A percentile compares a stretch with the other conserved stretches of the same genome.
These are phyloP conservation scores for Ramaria sp. DNA, from an alignment of 768 basidiomycete genomes.

Conservation along the genomic window DNA sequence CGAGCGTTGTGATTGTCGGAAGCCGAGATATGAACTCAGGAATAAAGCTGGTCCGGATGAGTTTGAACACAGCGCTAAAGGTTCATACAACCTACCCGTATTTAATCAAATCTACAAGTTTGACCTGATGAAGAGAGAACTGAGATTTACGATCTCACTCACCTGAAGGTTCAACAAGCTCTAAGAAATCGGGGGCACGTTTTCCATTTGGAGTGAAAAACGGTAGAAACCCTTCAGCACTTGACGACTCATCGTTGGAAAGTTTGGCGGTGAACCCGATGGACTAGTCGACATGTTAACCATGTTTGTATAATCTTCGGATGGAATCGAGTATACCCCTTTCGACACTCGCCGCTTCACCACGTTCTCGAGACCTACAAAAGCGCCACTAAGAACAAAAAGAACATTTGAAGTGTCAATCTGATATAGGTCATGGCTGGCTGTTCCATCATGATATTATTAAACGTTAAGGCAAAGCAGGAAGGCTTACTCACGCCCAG, in stretches of 20 bases:
- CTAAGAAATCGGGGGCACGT: slow-evolving; percentile 41
- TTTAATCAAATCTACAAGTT: slow-evolving; percentile 59
- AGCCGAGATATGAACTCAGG: slow-evolving; percentile 92
- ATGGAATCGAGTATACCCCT: slow-evolving; percentile 47
- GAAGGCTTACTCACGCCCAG: slow-evolving; percentile 15
- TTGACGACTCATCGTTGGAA: slow-evolving; percentile 13
- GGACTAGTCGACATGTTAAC: slow-evolving; percentile 38
- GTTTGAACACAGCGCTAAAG: neutral
- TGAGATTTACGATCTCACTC: slow-evolving; percentile 11
- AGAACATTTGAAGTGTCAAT: slow-evolving; percentile 86
- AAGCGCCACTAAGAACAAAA: slow-evolving; percentile 93
- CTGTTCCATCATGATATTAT: slow-evolving; percentile 25
- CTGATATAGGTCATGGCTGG: slow-evolving; percentile 54
- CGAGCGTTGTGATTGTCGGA: slow-evolving; percentile 81
- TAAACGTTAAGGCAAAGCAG: neutral
- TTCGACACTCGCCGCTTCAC: slow-evolving; percentile 73
- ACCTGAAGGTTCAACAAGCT: slow-evolving; percentile 66
- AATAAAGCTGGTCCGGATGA: slow-evolving; percentile 50
- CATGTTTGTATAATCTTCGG: neutral
- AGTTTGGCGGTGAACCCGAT: slow-evolving; percentile 73
- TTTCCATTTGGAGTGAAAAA: slow-evolving; percentile 74
- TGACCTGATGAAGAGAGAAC: slow-evolving; percentile 10
- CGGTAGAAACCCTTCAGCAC: slow-evolving; percentile 29
- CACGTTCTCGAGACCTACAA: slow-evolving; percentile 80
- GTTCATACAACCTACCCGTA: slow-evolving; percentile 45